phyloP scores from a whole-genome alignment of 202 grass and related monocot genomes.

The Setaria viridis region DNA sequence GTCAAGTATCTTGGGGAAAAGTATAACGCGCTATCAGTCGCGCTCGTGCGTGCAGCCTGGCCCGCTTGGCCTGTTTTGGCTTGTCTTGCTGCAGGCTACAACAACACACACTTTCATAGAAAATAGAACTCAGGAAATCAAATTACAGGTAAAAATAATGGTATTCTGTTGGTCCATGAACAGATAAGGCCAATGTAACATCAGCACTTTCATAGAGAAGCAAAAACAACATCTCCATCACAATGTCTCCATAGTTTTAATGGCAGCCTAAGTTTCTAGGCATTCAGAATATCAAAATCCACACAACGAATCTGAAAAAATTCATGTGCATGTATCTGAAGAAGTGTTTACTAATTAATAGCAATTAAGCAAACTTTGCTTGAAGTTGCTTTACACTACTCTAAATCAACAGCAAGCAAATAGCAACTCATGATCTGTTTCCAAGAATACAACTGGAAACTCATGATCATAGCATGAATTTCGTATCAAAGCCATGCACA shows the following conservation, averaged over 20 bases:
- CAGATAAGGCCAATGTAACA: background rate
- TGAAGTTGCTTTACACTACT: background rate
- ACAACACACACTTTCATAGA: no score
- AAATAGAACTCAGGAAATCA: background rate
- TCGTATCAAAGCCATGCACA: background rate
- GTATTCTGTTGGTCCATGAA: background rate
- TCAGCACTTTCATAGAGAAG: background rate
- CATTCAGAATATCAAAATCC: background rate
- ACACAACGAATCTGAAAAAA: background rate
- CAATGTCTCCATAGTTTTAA: background rate
- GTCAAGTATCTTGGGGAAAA: no score
- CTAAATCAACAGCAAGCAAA: background rate
- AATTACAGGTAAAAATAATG: background rate
- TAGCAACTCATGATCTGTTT: background rate
- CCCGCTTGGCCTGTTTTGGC: no score
- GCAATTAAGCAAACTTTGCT: background rate
- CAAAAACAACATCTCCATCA: slow-evolving; percentile 2
- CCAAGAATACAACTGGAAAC: background rate
- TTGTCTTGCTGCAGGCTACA: no score
- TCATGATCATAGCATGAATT: background rate
- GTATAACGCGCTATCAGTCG: no score
- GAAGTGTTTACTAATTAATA: background rate
- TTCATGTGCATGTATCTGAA: background rate
- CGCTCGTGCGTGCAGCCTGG: no score
- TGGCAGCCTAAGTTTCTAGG: background rate